These are phyloP conservation scores for Ottelia alismoides DNA, from an alignment of 106 monocot species.

Conservation along the genomic window DNA sequence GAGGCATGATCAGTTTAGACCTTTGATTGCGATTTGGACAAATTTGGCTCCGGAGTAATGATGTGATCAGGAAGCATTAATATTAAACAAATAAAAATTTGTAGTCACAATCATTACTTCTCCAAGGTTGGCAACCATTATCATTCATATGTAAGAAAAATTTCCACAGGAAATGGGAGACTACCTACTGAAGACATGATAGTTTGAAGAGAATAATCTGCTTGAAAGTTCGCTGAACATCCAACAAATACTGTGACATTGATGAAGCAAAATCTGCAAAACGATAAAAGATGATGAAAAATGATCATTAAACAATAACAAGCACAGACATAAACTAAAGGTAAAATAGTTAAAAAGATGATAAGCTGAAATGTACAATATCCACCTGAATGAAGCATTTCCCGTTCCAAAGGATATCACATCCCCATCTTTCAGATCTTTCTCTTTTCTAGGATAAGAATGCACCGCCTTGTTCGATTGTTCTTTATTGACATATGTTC, in stretches of 20 bases:
- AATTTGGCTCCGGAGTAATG: too few species aligned
- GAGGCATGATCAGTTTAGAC: too few species aligned
- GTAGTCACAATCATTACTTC: too few species aligned
- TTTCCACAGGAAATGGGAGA: too few species aligned
- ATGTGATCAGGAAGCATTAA: too few species aligned
- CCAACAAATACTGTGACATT: constrained; percentile 33
- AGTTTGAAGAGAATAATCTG: constrained; percentile 27
- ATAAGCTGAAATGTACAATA: constrained; percentile 7
- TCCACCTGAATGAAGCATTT: constrained; percentile 82
- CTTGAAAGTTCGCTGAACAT: constrained; percentile 7
- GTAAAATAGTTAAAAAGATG: too few species aligned
- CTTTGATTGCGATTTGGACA: too few species aligned
- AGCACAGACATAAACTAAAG: too few species aligned
- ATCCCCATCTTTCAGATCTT: constrained; percentile 40
- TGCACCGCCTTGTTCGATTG: constrained; percentile 29
- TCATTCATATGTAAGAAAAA: too few species aligned
- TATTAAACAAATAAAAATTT: too few species aligned
- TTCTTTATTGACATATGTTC: constrained; percentile 73
- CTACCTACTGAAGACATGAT: constrained; percentile 66
- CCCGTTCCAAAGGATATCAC: constrained; percentile 81
- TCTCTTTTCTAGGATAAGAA: constrained; percentile 37
- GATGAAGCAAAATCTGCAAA: constrained; percentile 61
- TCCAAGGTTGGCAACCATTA: too few species aligned
- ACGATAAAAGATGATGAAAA: neutral
- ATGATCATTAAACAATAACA: too few species aligned